phyloP scores from a whole-genome alignment of 495 filamentous ascomycete species.

The Xylaria cubensis region DNA sequence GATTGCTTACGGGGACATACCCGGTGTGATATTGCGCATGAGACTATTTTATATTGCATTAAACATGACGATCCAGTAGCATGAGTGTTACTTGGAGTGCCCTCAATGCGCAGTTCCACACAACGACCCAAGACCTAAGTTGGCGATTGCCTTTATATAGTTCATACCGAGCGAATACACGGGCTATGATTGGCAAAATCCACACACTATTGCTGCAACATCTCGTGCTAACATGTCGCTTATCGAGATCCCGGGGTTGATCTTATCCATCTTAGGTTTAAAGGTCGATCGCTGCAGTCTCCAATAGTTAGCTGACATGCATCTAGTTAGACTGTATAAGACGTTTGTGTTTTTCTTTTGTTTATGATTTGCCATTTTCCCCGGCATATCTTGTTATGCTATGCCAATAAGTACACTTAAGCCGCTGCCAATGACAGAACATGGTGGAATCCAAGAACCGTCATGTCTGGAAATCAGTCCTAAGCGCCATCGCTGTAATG shows the following conservation, averaged over 20 bases:
- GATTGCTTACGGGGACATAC: neutral
- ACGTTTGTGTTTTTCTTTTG: neutral
- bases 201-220: conserved; percentile 3
- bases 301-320: neutral
- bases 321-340: neutral
- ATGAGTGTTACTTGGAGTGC: neutral
- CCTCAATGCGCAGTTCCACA: neutral
- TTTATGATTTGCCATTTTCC: neutral
- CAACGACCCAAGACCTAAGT: neutral
- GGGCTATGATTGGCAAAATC: neutral
- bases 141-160: neutral
- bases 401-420: neutral
- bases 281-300: neutral
- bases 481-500: neutral
- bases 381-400: neutral
- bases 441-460: neutral
- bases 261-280: neutral
- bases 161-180: neutral
- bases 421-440: neutral
- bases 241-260: neutral
- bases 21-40: neutral
- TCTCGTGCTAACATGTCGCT: neutral
- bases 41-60: neutral
- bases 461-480: neutral
- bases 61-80: neutral